A percentile compares a stretch with the other conserved stretches of the same genome.
Conservation (phyloP, 306 rosid genomes). For the Medicago arabica region DNA sequence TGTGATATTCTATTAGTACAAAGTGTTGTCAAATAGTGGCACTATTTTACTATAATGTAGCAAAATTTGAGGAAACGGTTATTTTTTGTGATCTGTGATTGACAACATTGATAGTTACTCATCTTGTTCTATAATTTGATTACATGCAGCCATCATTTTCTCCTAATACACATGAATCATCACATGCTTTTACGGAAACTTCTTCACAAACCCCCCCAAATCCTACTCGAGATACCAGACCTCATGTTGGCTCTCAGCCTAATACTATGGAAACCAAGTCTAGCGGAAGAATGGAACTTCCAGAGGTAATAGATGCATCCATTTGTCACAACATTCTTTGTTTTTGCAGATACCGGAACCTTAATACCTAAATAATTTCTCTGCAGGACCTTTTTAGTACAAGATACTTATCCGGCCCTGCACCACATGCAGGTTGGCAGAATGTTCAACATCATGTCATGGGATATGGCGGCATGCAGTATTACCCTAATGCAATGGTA, state of each 20-base stretch:
- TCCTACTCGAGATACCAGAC: constrained; percentile 46
- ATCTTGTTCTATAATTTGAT: constrained; percentile 32
- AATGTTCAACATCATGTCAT: constrained; percentile 56
- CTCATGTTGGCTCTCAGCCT: constrained; percentile 45
- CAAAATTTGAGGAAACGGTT: too few species aligned
- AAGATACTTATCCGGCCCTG: constrained; percentile 51
- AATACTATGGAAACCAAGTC: constrained; percentile 44
- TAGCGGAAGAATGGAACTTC: constrained; percentile 70
- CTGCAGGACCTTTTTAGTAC: constrained; percentile 78
- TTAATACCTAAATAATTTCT: constrained; percentile 35
- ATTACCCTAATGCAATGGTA: constrained; percentile 65
- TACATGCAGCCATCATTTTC: constrained; percentile 48
- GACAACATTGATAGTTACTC: constrained; percentile 2
- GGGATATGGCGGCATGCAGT: constrained; percentile 67
- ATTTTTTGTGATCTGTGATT: neutral
- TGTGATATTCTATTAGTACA: neutral
- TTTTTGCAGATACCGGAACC: neutral
- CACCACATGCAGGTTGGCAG: constrained; percentile 63
- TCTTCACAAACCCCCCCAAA: constrained; percentile 49
- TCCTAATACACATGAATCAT: constrained; percentile 45
- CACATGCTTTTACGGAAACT: constrained; percentile 39
- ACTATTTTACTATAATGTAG: too few species aligned
- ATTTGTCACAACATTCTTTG: constrained; percentile 14
- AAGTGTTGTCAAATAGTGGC: neutral
- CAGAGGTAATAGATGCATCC: constrained; percentile 55